Conservation (phyloP, 345 rosid species). For the Bruguiera parviflora region DNA sequence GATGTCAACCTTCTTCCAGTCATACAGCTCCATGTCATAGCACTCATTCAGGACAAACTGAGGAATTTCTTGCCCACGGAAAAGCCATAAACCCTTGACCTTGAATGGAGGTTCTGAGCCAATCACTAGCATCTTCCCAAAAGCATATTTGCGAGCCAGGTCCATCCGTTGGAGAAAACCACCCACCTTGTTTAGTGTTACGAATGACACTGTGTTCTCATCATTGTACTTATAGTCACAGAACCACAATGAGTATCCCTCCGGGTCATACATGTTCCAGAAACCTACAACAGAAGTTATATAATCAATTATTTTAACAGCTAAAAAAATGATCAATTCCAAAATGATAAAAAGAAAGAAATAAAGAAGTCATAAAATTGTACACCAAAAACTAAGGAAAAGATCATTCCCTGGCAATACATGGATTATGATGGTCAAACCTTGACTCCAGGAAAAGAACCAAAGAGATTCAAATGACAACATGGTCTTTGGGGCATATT, state of each 20-base stretch:
- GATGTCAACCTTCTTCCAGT: constrained; percentile 87
- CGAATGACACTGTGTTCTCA: constrained; percentile 85
- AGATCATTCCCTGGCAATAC: neutral
- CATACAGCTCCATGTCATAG: constrained; percentile 95
- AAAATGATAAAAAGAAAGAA: neutral
- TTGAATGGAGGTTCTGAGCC: constrained; percentile 80
- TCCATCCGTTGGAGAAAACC: constrained; percentile 99
- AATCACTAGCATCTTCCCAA: constrained; percentile 92
- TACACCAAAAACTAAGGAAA: too few relatives aligned
- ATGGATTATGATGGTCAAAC: too few relatives aligned
- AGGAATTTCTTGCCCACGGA: constrained; percentile 89
- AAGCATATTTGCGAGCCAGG: constrained; percentile 86
- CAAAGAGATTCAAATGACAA: too few relatives aligned
- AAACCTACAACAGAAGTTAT: constrained; percentile 47
- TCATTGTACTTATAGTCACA: constrained; percentile 97
- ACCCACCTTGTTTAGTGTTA: constrained; percentile 87
- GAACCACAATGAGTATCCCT: constrained; percentile 98
- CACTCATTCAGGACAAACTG: constrained; percentile 79
- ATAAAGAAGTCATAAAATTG: neutral
- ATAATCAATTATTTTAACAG: neutral
- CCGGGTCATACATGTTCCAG: constrained; percentile 99
- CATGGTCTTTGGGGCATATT: too few relatives aligned
- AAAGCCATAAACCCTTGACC: constrained; percentile 94
- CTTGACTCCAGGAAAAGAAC: too few relatives aligned
- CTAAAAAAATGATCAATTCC: neutral